Evolutionary conservation across 2,329 filamentous ascomycete genomes (phyloP), one percentile per base, ranked within the genome.

Genomic region (Hymenoscyphus fraxineus): DNA sequence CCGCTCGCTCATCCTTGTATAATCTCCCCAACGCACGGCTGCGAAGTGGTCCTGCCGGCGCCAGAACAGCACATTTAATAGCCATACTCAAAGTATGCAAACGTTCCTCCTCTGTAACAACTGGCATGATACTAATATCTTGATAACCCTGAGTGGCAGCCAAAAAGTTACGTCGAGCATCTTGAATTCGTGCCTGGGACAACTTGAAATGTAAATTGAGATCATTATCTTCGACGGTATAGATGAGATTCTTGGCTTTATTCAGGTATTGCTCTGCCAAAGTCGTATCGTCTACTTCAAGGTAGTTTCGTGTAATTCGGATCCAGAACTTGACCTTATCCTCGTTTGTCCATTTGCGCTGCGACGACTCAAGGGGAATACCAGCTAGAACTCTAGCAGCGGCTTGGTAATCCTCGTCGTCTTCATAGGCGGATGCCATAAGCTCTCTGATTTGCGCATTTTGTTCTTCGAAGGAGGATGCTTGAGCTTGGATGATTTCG

Each of bases 191-290:
- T 6, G 95, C 95, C 78, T 97, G 93, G 9, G 90, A 94, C 68
- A 98, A 87, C 72, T 92, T 87, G 79, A 98, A 99, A 78, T 94
- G 89, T 60, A 98, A 82, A 71, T 87, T 87, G 58, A 94, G 82
- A 66, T 90, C 85, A 47, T 88, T 85, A 76, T 97, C 88, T 38
- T 84, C 79, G 39, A 97, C 87, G 68, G 85, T 88, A 80, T 91
- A 87, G 76, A 97, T 92, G 70, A 97, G 83, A 74, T 95, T 94
- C 80, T 97, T 98, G 77, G 96, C 90, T 77, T 94, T 93, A 82
- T 97, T 97, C 73, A 99, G 84, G 76, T 93, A 96, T 51, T 85
- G 86, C 76, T 96, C 92, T 54, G 95, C 95, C 41, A 85, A 84
- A 1, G 89, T 92, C 9, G 92, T 90, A 78, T 98, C 93, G 76